Evolutionary conservation across 2,329 filamentous ascomycete species (phyloP).

Genomic region (Alternaria triticina): DNA sequence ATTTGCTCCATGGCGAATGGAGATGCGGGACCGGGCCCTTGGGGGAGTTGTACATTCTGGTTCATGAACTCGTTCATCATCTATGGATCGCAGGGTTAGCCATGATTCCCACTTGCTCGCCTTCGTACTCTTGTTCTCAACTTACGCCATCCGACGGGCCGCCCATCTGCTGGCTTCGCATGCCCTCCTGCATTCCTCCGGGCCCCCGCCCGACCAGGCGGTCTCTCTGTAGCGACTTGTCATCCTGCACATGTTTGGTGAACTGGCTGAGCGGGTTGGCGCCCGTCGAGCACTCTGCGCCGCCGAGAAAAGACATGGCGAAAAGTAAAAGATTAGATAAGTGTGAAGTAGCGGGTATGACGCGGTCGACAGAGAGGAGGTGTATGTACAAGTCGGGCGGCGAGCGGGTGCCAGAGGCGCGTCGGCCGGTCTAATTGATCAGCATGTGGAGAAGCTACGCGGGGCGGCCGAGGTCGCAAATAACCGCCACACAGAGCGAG

Average conservation of each 20-base stretch:
- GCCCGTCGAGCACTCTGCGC: conserved; percentile 94
- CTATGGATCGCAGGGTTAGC: conserved; percentile 55
- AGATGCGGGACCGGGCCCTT: conserved; percentile 58
- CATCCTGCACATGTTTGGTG: conserved; percentile 94
- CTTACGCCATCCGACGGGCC: conserved; percentile 68
- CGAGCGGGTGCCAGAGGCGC: conserved; percentile 2
- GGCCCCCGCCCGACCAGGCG: conserved; percentile 79
- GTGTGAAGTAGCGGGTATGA: not conserved
- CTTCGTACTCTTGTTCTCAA: not conserved
- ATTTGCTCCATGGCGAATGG: conserved; percentile 72
- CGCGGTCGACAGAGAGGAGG: conserved; percentile 7
- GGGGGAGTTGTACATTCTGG: conserved; percentile 69
- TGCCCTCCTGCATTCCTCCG: conserved; percentile 73
- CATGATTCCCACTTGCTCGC: not conserved
- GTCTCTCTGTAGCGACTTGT: conserved; percentile 93
- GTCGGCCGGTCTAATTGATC: conserved; percentile 24
- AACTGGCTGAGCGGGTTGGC: conserved; percentile 97
- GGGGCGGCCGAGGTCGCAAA: conserved; percentile 25
- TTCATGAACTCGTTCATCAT: conserved; percentile 95
- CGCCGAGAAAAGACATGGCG: conserved; percentile 92
- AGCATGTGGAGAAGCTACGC: conserved; percentile 26
- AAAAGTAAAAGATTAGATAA: not conserved
- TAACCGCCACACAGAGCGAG: conserved; percentile 6
- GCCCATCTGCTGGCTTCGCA: conserved; percentile 74
- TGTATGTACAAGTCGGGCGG: conserved; percentile 9